phyloP scores from a whole-genome alignment of 192 early-diverging fungal species.

The Coemansia interrupta region DNA sequence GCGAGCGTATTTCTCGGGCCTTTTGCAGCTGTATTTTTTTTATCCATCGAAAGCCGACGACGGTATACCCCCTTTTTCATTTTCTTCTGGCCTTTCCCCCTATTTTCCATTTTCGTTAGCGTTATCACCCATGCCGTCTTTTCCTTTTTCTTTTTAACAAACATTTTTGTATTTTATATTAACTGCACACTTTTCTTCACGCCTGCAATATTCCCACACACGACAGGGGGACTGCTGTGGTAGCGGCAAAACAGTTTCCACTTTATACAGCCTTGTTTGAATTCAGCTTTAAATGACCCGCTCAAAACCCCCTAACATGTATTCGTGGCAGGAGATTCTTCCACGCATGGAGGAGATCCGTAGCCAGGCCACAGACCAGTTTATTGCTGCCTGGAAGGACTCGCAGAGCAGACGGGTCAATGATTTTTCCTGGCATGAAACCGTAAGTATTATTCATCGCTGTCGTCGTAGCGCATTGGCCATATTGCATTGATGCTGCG shows the following conservation, averaged over 20 bases:
- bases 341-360: conserved; percentile 54
- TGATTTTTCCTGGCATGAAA: conserved; percentile 54
- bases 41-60: too few species aligned
- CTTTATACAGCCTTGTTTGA: conserved; percentile 7
- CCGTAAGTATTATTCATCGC: conserved; percentile 25
- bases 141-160: background rate
- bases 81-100: too few species aligned
- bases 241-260: too few species aligned
- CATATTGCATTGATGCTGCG: too few species aligned
- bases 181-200: conserved; percentile 5
- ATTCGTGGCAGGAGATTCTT: conserved; percentile 49
- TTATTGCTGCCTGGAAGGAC: conserved; percentile 44
- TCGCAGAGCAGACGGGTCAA: conserved; percentile 19
- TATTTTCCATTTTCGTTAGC: too few species aligned
- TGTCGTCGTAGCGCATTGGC: too few species aligned
- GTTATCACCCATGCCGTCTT: too few species aligned
- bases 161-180: background rate
- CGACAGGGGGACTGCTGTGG: background rate
- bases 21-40: too few species aligned
- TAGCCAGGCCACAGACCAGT: conserved; percentile 45
- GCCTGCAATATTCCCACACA: background rate
- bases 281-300: conserved; percentile 24
- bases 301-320: conserved; percentile 17
- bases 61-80: too few species aligned
- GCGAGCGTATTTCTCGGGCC: too few species aligned